Evolutionary conservation across 495 filamentous ascomycete genomes (phyloP).

Genomic region (Aspergillus saccharolyticus): DNA sequence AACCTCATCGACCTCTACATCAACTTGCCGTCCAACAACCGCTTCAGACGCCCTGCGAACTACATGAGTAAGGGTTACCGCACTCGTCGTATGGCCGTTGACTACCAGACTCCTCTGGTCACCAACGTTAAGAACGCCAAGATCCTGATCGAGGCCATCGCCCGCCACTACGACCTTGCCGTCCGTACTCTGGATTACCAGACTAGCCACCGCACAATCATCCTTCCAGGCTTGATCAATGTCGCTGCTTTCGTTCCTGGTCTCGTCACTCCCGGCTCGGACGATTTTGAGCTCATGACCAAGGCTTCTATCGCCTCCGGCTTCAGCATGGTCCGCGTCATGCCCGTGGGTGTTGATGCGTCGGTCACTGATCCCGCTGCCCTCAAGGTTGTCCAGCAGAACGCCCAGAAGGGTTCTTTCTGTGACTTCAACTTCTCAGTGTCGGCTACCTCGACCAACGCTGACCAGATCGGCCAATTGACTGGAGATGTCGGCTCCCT

Average conservation of each 20-base stretch:
- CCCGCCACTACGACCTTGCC: conserved; percentile 77
- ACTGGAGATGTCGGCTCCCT: conserved; percentile 74
- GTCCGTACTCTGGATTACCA: conserved; percentile 82
- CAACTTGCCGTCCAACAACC: conserved; percentile 96
- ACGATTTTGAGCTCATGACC: conserved; percentile 66
- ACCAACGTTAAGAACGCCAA: conserved; percentile 99
- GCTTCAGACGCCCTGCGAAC: conserved; percentile 89
- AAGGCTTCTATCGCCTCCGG: conserved; percentile 71
- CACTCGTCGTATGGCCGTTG: conserved; percentile 94
- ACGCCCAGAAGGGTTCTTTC: conserved; percentile 59
- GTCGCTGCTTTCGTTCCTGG: conserved; percentile 77
- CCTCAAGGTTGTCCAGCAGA: conserved; percentile 71
- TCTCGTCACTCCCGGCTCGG: conserved; percentile 56
- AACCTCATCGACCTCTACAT: conserved; percentile 98
- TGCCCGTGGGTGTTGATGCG: conserved; percentile 69
- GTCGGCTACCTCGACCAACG: conserved; percentile 70
- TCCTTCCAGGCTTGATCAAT: conserved; percentile 73
- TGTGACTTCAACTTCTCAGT: conserved; percentile 88
- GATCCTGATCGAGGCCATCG: conserved; percentile 89
- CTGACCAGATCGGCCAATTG: conserved; percentile 67
- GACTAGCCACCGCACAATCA: conserved; percentile 74
- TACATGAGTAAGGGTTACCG: conserved; percentile 98
- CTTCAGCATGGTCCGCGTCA: conserved; percentile 79
- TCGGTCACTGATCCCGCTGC: conserved; percentile 69
- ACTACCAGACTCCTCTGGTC: conserved; percentile 94